Base-by-base conservation (phyloP, 345 rosid genomes). In the Geranium brycei region DNA sequence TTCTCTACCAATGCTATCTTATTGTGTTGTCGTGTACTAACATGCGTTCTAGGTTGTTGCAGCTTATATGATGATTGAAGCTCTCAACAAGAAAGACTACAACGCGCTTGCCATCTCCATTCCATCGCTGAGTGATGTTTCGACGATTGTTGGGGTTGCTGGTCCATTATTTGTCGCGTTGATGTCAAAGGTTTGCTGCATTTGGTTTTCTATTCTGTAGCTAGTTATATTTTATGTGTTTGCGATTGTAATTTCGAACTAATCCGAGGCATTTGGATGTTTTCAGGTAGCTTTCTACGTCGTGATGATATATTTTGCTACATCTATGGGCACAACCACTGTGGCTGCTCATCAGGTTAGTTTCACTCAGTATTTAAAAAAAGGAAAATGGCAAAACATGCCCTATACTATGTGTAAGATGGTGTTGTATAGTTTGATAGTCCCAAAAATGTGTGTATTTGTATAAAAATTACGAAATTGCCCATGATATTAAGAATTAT, bases 61-160 rank as follows among this genome's bases (percentile, higher is more conserved):
- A 65, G 87, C 79, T 70, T 89, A 73, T 70, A 87, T 87, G 97
- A 86, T 89, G 97, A 79, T 92, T 64, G 71, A 79, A 31, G 76
- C 85, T 75, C 72, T 92, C 53, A 89, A 83, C 76, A 70, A 78
- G 72, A 86, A 82, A 74, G 95, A 91, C 71, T 92, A 83, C 56
- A 82, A 80, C 23, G 91, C 88, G 0, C 77, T 74, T 74, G 32
- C 78, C 35, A 58, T 92, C 68, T 78, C 84, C 59, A 35, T 87
- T 72, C 97, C 97, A 64, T 81, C 89, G 64, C 57, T 70, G 3
- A 31, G 70, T 31, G 93, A 92, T 68, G 76, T 89, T 66, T 12
- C 77, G 70, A 73, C 74, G 7, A 85, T 89, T 64, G 62, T 87
- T 23, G 82, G 78, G 30, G 74, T 89, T 59, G 95, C 97, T 65